Evolutionary conservation across 2,329 filamentous ascomycete genomes (phyloP), one percentile per base, ranked within the genome.

Genomic region (Venturia pyrina): DNA sequence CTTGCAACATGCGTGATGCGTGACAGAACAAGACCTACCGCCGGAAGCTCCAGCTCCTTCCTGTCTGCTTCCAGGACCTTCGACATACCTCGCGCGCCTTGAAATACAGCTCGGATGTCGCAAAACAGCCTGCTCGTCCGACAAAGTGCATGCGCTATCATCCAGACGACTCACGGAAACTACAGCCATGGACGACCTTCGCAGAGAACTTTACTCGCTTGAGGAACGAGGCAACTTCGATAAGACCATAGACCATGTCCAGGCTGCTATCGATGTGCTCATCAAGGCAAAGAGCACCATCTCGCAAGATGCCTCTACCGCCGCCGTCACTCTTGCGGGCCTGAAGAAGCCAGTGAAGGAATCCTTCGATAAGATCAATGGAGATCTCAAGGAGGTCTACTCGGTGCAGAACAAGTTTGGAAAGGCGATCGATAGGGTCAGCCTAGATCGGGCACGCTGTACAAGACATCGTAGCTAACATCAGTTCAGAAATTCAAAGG

Each of bases 261-360:
- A 98, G 74, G 84, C 85, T 67, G 89, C 93, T 48, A 91, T 99
- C 70, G 85, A 91, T 68, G 78, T 90, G 66, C 85, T 99, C 37
- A 84, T 86, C 69, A 82, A 82, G 61, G 90, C 93, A 48, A 84
- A 91, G 66, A 86, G 91, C 68, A 82, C 85, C 69, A 88, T 97
- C 67, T 53, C 57, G 72, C 60, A 76, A 84, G 89, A 92, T 72
- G 86, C 89, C 32, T 85, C 87, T 69, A 85, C 85, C 48, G 87
- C 90, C 19, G 85, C 87, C 53, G 81, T 93, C 67, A 89, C 87
- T 34, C 84, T 98, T 71, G 89, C 90, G 40, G 93, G 89, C 74
- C 84, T 97, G 21, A 92, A 97, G 74, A 93, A 89, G 69, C 90
- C 93, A 0, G 82, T 96, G 66, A 95, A 93, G 73, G 82, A 88